These are phyloP conservation scores for Saccharomycopsis hybrid DNA, from an alignment of 1,139 yeast species.

Conservation along the genomic window DNA sequence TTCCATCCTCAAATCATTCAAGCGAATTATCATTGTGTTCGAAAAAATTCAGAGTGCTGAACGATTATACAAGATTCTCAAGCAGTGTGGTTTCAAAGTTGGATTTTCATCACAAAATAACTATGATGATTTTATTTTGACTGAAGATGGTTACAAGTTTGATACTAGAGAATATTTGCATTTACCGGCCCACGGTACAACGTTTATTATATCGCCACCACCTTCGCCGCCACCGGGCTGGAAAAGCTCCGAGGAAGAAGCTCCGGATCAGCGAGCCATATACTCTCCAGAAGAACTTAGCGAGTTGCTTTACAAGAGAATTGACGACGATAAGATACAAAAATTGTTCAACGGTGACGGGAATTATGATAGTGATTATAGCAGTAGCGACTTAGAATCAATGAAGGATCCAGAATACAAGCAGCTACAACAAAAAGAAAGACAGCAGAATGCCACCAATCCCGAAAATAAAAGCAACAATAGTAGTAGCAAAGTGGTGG, in stretches of 20 bases:
- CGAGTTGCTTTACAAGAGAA: slow-evolving; percentile 22
- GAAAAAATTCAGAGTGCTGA: slow-evolving; percentile 22
- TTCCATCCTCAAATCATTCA: slow-evolving; percentile 26
- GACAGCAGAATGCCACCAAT: too few relatives aligned
- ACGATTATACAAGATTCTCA: slow-evolving; percentile 22
- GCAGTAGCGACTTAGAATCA: not conserved
- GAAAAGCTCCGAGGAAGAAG: slow-evolving; percentile 21
- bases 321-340: slow-evolving; percentile 20
- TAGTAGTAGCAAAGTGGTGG: not conserved
- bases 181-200: slow-evolving; percentile 23
- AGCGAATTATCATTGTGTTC: slow-evolving; percentile 28
- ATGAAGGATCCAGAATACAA: not conserved
- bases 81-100: slow-evolving; percentile 17
- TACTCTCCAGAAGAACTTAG: slow-evolving; percentile 23
- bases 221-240: slow-evolving; percentile 25
- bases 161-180: slow-evolving; percentile 23
- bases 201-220: slow-evolving; percentile 25
- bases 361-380: not conserved
- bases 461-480: not conserved
- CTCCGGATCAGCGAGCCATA: slow-evolving; percentile 21
- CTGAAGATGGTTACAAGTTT: slow-evolving; percentile 20
- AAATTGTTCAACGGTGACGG: slow-evolving; percentile 7
- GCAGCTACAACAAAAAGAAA: too few relatives aligned
- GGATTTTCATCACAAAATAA: slow-evolving; percentile 19
- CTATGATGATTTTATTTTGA: slow-evolving; percentile 18